These are phyloP conservation scores for Trebouxiophyceae sp. DNA, from an alignment of 163 green algal genomes.

Conservation along the genomic window DNA sequence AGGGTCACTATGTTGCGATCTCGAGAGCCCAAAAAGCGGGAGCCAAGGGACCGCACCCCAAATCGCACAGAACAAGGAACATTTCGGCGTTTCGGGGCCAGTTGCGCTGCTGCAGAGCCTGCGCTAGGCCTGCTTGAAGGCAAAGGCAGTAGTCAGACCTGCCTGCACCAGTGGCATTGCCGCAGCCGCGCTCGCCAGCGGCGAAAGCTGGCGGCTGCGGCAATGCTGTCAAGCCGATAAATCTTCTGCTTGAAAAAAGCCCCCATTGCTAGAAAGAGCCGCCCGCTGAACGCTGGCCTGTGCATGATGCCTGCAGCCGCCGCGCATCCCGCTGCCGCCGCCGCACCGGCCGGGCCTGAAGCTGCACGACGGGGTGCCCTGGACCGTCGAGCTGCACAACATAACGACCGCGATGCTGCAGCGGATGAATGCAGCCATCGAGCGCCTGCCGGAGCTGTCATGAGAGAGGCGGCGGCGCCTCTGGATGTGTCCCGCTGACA, in stretches of 20 bases:
- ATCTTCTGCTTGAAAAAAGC: too few species aligned
- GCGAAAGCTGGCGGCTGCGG: too few species aligned
- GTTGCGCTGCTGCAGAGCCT: too few species aligned
- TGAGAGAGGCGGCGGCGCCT: too few species aligned
- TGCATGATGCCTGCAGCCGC: conserved; percentile 15
- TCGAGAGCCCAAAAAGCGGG: too few species aligned
- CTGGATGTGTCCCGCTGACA: too few species aligned
- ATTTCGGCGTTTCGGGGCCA: too few species aligned
- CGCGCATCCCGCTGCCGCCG: conserved; percentile 8
- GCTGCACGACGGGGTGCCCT: conserved; percentile 33
- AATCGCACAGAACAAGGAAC: too few species aligned
- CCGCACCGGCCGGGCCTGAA: conserved; percentile 20
- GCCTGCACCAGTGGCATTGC: conserved; percentile 3
- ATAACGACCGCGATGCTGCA: conserved; percentile 24
- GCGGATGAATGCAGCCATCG: conserved; percentile 42
- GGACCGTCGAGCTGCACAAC: conserved; percentile 22
- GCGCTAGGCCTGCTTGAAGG: background rate
- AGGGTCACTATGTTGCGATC: conserved; percentile 12
- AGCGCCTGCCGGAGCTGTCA: too few species aligned
- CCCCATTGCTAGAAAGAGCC: too few species aligned
- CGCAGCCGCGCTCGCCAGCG: background rate
- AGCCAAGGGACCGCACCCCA: too few species aligned
- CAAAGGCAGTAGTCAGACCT: background rate
- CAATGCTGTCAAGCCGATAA: background rate
- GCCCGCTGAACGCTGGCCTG: too few species aligned